Evolutionary conservation across 768 basidiomycete genomes (phyloP).

Genomic region (Phylloporus rhodoxanthus): DNA sequence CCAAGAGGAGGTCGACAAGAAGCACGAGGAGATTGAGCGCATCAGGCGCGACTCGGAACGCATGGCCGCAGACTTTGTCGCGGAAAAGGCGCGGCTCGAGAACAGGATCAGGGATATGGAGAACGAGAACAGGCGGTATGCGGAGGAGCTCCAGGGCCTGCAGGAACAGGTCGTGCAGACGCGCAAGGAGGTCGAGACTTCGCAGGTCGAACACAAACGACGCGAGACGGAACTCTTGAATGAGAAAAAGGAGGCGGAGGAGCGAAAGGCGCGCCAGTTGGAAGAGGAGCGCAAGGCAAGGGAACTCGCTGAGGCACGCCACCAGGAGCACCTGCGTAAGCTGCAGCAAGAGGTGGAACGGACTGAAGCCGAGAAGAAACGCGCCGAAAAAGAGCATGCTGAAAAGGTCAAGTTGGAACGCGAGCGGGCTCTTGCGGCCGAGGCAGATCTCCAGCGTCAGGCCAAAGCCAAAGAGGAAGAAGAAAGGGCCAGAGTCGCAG

Average conservation of each 20-base stretch:
- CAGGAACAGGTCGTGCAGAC: slow-evolving; percentile 27
- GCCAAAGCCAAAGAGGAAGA: slow-evolving; percentile 21
- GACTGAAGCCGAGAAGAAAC: slow-evolving; percentile 22
- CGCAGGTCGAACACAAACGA: slow-evolving; percentile 24
- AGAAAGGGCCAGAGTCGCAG: slow-evolving; percentile 16
- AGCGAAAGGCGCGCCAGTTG: slow-evolving; percentile 23
- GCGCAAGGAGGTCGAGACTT: slow-evolving; percentile 24
- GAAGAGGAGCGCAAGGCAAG: slow-evolving; percentile 30
- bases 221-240: slow-evolving; percentile 26
- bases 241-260: slow-evolving; percentile 23
- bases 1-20: slow-evolving; percentile 38
- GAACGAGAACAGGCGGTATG: slow-evolving; percentile 13
- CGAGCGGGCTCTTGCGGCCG: slow-evolving; percentile 28
- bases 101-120: slow-evolving; percentile 27
- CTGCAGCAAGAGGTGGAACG: slow-evolving; percentile 24
- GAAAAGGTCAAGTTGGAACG: slow-evolving; percentile 24
- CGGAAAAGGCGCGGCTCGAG: slow-evolving; percentile 33
- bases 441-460: slow-evolving; percentile 26
- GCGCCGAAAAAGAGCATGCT: slow-evolving; percentile 18
- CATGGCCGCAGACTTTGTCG: slow-evolving; percentile 36
- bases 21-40: slow-evolving; percentile 40
- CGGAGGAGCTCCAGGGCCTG: slow-evolving; percentile 19
- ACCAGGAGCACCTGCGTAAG: slow-evolving; percentile 27
- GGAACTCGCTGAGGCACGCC: slow-evolving; percentile 23
- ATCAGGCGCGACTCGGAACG: slow-evolving; percentile 37